Evolutionary conservation across 2,329 filamentous ascomycete species (phyloP).

Genomic region (Ramichloridium luteum): DNA sequence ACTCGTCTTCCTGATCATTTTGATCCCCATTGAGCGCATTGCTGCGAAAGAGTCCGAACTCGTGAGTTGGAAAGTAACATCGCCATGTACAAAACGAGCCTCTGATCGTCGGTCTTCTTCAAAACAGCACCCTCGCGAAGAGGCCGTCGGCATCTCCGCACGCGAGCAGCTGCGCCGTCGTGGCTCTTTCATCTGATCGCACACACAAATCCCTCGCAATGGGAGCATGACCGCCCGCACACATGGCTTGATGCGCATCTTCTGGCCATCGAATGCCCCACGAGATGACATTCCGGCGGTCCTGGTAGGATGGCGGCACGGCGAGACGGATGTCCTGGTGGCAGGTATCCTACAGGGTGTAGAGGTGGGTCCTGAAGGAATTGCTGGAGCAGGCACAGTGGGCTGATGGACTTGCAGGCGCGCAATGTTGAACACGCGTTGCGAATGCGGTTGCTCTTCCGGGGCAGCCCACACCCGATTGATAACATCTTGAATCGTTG

Average conservation of each 20-base stretch:
- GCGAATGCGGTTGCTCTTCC: slow-evolving; percentile 68
- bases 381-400: not conserved
- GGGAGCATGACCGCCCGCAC: slow-evolving; percentile 54
- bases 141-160: slow-evolving; percentile 74
- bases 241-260: slow-evolving; percentile 85
- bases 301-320: slow-evolving; percentile 92
- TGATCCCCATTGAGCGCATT: slow-evolving; percentile 72
- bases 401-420: slow-evolving; percentile 38
- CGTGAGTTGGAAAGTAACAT: slow-evolving; percentile 43
- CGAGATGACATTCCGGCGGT: slow-evolving; percentile 64
- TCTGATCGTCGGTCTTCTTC: not conserved
- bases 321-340: slow-evolving; percentile 77
- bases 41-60: slow-evolving; percentile 67
- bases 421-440: slow-evolving; percentile 80
- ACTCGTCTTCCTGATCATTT: slow-evolving; percentile 69
- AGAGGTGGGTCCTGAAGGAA: slow-evolving; percentile 49
- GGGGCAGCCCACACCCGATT: slow-evolving; percentile 68
- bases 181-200: slow-evolving; percentile 72
- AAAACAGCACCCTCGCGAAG: slow-evolving; percentile 65
- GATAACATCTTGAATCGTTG: slow-evolving; percentile 74
- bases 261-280: slow-evolving; percentile 81
- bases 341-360: slow-evolving; percentile 82
- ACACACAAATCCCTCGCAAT: slow-evolving; percentile 30
- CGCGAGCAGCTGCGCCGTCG: slow-evolving; percentile 87
- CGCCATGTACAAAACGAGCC: slow-evolving; percentile 1